Base-by-base conservation (phyloP, 169 alveolate species). In the Eimeria zaria region DNA sequence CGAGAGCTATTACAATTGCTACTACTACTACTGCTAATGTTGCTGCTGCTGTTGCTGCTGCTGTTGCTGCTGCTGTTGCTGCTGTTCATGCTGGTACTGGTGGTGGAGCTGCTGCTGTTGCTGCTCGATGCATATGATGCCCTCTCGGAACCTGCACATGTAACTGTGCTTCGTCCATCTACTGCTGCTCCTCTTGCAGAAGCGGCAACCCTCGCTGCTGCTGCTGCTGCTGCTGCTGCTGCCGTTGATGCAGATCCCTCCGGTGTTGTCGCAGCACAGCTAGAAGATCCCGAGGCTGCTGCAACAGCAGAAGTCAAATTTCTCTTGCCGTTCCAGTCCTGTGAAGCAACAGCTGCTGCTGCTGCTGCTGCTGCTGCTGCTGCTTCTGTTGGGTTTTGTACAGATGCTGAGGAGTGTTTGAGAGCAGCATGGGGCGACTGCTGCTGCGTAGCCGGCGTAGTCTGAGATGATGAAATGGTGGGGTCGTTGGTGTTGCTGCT, bases 401-500 rank as follows among this genome's bases (percentile, higher is more conserved):
- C 11, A 67, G 30, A 22, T 11, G 83, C 7, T 71, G 83, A 8
- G 16, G 83, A 0, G 51, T 24, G 46, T 39, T 3, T 4, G 51
- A 11, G 39, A 44, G 64, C 88, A 78, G 88, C 88, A 41, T 39
- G 62, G 12, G 88, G 41, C 1, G 88, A 39, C 14, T 39, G 36
- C 39, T 36, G 53, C 18, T 60, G 14, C 16, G 53, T 16, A 11
- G 89, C n/a, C 46, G 53, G 18, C 55, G 9, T 60, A 2, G 55
- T 9, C 41, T 0, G 74, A 1, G 74, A 16, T 64, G 74, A 7
- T 64, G 74, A 27, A 27, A 27, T 64, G 74, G 20, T 87, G 94
- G 60, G 18, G 74, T 64, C n/a, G n/a, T n/a, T n/a, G n/a, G n/a
- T 22, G 94, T n/a, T 87, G 69, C 36, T 87, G 83, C 58, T 60